These are phyloP conservation scores for Tricholoma bakamatsutake DNA, from an alignment of 768 basidiomycete genomes.

Conservation along the genomic window DNA sequence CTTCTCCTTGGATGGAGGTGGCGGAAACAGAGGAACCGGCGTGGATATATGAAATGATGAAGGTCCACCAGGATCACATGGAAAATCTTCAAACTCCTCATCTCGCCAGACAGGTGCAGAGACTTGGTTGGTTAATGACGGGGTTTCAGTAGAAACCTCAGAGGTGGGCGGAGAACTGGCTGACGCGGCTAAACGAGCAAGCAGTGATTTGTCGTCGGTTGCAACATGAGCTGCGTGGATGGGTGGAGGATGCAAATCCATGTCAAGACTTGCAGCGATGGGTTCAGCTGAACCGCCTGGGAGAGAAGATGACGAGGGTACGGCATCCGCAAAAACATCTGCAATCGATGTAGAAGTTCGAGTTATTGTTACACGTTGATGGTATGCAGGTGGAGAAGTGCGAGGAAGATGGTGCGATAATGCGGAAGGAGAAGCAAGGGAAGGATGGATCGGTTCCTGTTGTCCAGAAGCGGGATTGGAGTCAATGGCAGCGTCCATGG, in stretches of 20 bases:
- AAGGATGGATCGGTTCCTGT: constrained; percentile 10
- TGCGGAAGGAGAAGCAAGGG: constrained; percentile 6
- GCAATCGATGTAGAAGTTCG: constrained; percentile 4
- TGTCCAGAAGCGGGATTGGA: background rate
- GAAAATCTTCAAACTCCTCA: constrained; percentile 36
- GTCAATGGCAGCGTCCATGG: background rate
- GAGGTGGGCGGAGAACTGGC: constrained; percentile 48
- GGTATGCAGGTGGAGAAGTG: constrained; percentile 41
- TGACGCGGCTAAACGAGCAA: constrained; percentile 45
- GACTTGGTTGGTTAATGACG: constrained; percentile 18
- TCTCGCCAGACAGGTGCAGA: constrained; percentile 55
- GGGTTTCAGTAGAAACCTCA: constrained; percentile 9
- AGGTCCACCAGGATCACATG: background rate
- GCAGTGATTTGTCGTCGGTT: constrained; percentile 56
- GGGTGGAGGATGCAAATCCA: constrained; percentile 16
- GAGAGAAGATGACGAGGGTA: constrained; percentile 3
- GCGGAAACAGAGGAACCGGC: constrained; percentile 33
- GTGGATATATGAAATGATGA: constrained; percentile 11
- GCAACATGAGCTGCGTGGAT: constrained; percentile 51
- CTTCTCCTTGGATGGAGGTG: constrained; percentile 39
- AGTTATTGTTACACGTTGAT: constrained; percentile 21
- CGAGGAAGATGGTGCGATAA: constrained; percentile 15
- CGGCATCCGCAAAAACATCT: background rate
- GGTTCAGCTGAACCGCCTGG: constrained; percentile 10
- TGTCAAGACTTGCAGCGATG: background rate